Conservation (phyloP, 352 stramenopile genomes). For the Peronospora belbahrii region DNA sequence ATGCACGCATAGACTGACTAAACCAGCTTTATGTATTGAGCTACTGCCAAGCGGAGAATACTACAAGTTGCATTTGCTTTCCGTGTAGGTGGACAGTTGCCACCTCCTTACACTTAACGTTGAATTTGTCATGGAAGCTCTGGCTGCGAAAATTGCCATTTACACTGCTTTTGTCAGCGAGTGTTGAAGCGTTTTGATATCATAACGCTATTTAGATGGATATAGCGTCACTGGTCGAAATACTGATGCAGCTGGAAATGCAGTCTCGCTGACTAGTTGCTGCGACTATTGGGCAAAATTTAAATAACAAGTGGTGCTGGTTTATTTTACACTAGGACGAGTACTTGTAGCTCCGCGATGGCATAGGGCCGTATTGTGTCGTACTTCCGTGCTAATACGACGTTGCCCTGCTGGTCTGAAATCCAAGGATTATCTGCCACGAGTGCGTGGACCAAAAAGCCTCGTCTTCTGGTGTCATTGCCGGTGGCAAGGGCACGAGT, state of each 20-base stretch:
- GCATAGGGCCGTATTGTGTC: no score
- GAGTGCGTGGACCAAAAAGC: no score
- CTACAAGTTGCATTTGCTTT: constrained; percentile 84
- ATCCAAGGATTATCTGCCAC: no score
- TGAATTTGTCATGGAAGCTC: constrained; percentile 60
- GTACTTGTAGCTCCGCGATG: no score
- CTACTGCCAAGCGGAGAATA: constrained; percentile 89
- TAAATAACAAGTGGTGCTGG: constrained; percentile 64
- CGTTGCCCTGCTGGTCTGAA: no score
- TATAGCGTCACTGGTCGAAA: constrained; percentile 44
- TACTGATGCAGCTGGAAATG: constrained; percentile 64
- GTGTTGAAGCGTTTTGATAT: constrained; percentile 86
- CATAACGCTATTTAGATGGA: constrained; percentile 85
- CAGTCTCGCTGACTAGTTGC: constrained; percentile 40
- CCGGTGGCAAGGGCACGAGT: no score
- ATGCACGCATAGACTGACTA: constrained; percentile 75
- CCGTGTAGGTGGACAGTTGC: constrained; percentile 89
- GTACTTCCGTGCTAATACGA: no score
- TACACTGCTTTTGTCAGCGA: constrained; percentile 69
- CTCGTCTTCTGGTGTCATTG: no score
- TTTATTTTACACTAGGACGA: constrained; percentile 91
- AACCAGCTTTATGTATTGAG: constrained; percentile 84
- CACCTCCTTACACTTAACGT: constrained; percentile 89
- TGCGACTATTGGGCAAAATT: constrained; percentile 40
- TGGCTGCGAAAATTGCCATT: constrained; percentile 59